phyloP scores from a whole-genome alignment of 1,284 basidiomycete species.

The Stereum hirsutum region DNA sequence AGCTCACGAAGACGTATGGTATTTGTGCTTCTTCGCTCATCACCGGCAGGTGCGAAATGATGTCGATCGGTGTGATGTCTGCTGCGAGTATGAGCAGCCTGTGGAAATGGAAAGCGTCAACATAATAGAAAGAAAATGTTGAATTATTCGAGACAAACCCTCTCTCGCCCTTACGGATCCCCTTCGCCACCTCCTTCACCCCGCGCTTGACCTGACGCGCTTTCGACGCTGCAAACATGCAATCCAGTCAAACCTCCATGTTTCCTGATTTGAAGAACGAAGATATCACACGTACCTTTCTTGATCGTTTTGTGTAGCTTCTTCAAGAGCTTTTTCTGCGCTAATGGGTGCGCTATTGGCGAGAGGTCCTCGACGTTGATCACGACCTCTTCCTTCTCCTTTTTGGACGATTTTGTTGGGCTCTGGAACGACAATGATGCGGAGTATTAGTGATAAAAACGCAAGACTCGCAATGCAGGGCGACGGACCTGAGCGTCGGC shows the following conservation, averaged over 20 bases:
- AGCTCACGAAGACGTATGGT: slow-evolving; percentile 84
- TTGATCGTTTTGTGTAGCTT: slow-evolving; percentile 91
- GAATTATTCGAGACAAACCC: too few species aligned
- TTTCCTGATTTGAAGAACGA: neutral
- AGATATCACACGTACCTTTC: slow-evolving; percentile 49
- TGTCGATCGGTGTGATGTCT: slow-evolving; percentile 97
- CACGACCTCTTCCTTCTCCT: slow-evolving; percentile 50
- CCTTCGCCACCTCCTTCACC: slow-evolving; percentile 96
- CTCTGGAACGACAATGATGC: slow-evolving; percentile 2
- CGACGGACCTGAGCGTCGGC: slow-evolving; percentile 21
- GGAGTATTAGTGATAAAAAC: neutral
- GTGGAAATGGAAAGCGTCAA: neutral
- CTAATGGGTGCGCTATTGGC: slow-evolving; percentile 85
- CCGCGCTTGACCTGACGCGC: slow-evolving; percentile 89
- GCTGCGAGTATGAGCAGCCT: slow-evolving; percentile 90
- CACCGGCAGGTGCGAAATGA: slow-evolving; percentile 93
- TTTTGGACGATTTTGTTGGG: slow-evolving; percentile 46
- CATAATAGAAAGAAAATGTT: neutral
- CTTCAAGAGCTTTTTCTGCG: slow-evolving; percentile 86
- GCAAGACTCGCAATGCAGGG: neutral
- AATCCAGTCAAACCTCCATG: neutral
- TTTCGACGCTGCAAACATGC: slow-evolving; percentile 64
- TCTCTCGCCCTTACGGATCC: slow-evolving; percentile 91
- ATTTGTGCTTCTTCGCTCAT: slow-evolving; percentile 92
- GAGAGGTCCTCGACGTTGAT: slow-evolving; percentile 78